phyloP scores from a whole-genome alignment of 2,329 filamentous ascomycete genomes.

The Claviceps africana region DNA sequence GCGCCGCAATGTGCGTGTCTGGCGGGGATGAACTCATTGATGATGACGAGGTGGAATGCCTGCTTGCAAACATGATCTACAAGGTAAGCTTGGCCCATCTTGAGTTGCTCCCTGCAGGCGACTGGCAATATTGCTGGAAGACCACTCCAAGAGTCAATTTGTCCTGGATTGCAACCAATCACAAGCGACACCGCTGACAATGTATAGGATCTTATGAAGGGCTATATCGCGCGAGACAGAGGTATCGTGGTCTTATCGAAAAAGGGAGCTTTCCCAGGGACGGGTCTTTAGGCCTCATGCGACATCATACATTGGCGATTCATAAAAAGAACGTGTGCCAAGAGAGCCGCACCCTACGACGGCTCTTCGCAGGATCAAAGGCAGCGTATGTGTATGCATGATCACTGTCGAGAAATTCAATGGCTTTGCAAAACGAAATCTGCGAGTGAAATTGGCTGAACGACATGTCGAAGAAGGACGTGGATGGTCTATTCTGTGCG shows the following conservation, averaged over 20 bases:
- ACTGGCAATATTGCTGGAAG: not conserved
- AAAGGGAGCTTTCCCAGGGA: constrained; percentile 83
- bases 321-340: not conserved
- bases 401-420: not conserved
- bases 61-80: constrained; percentile 94
- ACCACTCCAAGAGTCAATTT: not conserved
- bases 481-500: not conserved
- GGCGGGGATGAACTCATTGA: constrained; percentile 55
- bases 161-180: not conserved
- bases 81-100: constrained; percentile 53
- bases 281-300: constrained; percentile 42
- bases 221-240: constrained; percentile 86
- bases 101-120: not conserved
- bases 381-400: not conserved
- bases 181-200: constrained; percentile 12
- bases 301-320: not conserved
- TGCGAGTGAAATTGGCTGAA: not conserved
- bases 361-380: not conserved
- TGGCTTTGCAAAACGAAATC: not conserved
- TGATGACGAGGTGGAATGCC: constrained; percentile 85
- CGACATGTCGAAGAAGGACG: not conserved
- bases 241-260: constrained; percentile 89
- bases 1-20: constrained; percentile 65
- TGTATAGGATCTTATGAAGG: constrained; percentile 78
- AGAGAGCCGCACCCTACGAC: too few species aligned